Evolutionary conservation across 2,329 filamentous ascomycete genomes (phyloP), one percentile per base, ranked within the genome.

Genomic region (Cadophora sp.): DNA sequence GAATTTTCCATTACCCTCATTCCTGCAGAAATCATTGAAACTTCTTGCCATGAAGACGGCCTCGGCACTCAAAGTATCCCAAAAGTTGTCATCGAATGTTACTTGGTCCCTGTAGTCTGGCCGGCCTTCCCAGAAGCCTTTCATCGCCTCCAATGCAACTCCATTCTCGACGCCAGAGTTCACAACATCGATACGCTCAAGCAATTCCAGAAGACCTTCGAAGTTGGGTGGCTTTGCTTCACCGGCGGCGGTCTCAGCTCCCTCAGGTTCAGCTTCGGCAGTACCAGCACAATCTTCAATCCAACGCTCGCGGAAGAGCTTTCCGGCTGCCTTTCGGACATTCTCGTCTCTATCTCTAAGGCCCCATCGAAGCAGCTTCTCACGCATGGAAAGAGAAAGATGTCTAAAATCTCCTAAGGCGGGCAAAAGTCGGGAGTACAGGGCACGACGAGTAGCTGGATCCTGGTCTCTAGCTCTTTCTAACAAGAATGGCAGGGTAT

Each of bases 331-430:
- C 79, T 97, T 97, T 63, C 94, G 89, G 14, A 99, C 96, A 73
- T 92, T 93, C 73, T 98, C 95, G 73, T 99, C 96, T 79, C 96
- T 89, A 78, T 99, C 96, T 48, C 94, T 89, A 50, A 99, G 83
- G 62, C 96, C 96, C 96, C 96, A 99, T 48, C 96, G 89, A 31
- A 99, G 86, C 37, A 99, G 85, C 80, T 98, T 98, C 80, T 99
- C 96, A 77, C 96, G 87, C 90, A 98, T 97, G 1, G 92, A 93
- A 27, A 99, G 85, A 12, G 94, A 97, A 63, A 99, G 82, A 80
- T 97, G 93, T 64, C 96, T 89, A 80, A 99, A 99, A 80, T 99
- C 96, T 14, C 94, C 96, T 0, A 99, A 83, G 0, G 92, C 92
- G 1, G 96, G 96, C 5, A 99, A 83, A 7, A 99, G 84, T 43